Percentiles rank a stretch among this genome's conserved stretches.
Evolutionary conservation across 768 basidiomycete species (phyloP).

Genomic region (Xerocomellus intermedius): DNA sequence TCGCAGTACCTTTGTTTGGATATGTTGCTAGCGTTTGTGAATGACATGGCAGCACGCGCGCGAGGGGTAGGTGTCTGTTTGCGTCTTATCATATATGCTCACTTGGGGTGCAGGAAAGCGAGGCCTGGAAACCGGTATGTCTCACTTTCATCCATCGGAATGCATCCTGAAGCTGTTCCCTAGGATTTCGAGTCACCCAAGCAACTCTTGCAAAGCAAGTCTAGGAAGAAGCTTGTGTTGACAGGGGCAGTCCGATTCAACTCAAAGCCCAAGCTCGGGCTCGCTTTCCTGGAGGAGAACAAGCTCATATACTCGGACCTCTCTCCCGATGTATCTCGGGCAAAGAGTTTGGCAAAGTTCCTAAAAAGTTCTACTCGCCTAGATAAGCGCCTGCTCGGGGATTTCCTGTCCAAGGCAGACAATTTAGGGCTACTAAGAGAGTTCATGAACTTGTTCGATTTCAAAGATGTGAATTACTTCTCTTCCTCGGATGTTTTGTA

Average conservation of each 20-base stretch:
- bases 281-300: conserved; percentile 91
- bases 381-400: conserved; percentile 92
- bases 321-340: conserved; percentile 52
- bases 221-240: conserved; percentile 82
- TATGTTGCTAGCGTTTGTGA: conserved; percentile 79
- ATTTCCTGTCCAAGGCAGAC: conserved; percentile 88
- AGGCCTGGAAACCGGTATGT: conserved; percentile 66
- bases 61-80: conserved; percentile 40
- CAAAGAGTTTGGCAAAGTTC: conserved; percentile 77
- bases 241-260: conserved; percentile 88
- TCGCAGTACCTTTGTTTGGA: conserved; percentile 89
- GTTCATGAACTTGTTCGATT: conserved; percentile 88
- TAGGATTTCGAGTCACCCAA: conserved; percentile 59
- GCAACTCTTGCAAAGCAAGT: conserved; percentile 65
- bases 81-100: conserved; percentile 10
- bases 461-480: conserved; percentile 65
- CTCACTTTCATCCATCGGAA: not conserved
- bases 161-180: not conserved
- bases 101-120: conserved; percentile 34
- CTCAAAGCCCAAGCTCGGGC: conserved; percentile 84
- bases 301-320: conserved; percentile 77
- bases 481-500: not conserved
- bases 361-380: conserved; percentile 80
- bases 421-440: conserved; percentile 81
- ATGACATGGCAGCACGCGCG: conserved; percentile 77